Conservation (phyloP, 768 basidiomycete genomes). For the Royoungia palumana region DNA sequence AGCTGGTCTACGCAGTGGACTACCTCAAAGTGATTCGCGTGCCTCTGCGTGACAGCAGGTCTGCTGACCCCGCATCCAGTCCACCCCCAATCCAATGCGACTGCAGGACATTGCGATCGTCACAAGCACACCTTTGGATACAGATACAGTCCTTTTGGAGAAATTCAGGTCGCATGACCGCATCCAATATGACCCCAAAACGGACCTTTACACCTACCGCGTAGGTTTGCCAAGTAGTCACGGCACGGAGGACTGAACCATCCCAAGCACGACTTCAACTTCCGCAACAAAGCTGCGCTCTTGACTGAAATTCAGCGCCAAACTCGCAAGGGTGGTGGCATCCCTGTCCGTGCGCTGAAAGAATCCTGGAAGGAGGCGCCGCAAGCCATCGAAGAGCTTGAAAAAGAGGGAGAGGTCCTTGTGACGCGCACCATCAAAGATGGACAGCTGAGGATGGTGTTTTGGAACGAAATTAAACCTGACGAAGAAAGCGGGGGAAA, state of each 20-base stretch:
- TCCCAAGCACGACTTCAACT: conserved; percentile 76
- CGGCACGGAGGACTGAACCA: conserved; percentile 4
- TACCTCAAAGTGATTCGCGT: conserved; percentile 62
- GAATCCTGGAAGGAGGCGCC: conserved; percentile 92
- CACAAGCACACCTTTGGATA: conserved; percentile 73
- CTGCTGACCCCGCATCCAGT: conserved; percentile 33
- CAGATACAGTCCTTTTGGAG: conserved; percentile 67
- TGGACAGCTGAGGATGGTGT: conserved; percentile 78
- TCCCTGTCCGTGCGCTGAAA: conserved; percentile 79
- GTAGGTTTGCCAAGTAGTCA: conserved; percentile 38
- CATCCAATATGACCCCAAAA: conserved; percentile 77
- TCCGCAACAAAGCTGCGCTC: conserved; percentile 79
- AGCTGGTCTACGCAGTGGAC: conserved; percentile 80
- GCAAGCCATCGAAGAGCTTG: conserved; percentile 81
- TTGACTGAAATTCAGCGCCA: conserved; percentile 84
- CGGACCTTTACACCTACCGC: conserved; percentile 83
- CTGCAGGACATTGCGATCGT: conserved; percentile 84
- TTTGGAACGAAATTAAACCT: conserved; percentile 87
- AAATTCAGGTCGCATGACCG: conserved; percentile 81
- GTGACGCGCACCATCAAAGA: conserved; percentile 86
- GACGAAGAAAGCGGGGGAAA: conserved; percentile 67
- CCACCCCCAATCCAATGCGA: conserved; percentile 76
- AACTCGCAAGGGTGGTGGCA: conserved; percentile 79
- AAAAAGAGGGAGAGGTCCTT: conserved; percentile 82
- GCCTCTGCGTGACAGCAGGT: conserved; percentile 6